These are phyloP conservation scores for Thyridium curvatum DNA, from an alignment of 2,329 filamentous ascomycete species.

Conservation along the genomic window DNA sequence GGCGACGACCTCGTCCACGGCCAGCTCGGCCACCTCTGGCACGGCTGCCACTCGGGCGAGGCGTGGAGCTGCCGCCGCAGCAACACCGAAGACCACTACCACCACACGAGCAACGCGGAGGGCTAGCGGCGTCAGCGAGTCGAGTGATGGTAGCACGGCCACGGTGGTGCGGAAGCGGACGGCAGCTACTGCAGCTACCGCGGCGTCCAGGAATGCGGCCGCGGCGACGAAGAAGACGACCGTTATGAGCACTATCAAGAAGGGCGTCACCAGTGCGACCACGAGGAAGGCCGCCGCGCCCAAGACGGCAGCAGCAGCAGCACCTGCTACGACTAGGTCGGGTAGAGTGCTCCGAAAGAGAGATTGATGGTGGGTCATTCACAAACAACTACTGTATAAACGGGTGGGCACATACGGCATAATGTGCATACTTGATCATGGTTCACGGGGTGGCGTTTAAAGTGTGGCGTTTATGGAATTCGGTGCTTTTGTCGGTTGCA, in stretches of 20 bases:
- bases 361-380: conserved; percentile 21
- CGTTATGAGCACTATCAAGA: conserved; percentile 47
- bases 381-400: conserved; percentile 5
- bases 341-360: conserved; percentile 52
- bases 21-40: conserved; percentile 25
- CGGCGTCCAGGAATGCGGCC: conserved; percentile 23
- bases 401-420: too few relatives aligned
- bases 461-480: too few relatives aligned
- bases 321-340: conserved; percentile 30
- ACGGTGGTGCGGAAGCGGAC: conserved; percentile 54
- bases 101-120: conserved; percentile 44
- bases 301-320: conserved; percentile 29
- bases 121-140: conserved; percentile 54
- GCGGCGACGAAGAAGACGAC: conserved; percentile 41
- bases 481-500: too few relatives aligned
- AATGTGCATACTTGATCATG: too few relatives aligned
- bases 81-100: conserved; percentile 29
- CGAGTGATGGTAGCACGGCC: conserved; percentile 57
- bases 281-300: conserved; percentile 43
- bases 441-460: too few relatives aligned
- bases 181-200: conserved; percentile 17
- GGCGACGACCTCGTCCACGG: conserved; percentile 35
- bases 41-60: conserved; percentile 25
- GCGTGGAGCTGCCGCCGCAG: conserved; percentile 24
- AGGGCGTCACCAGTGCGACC: conserved; percentile 39